Evolutionary conservation across 257 asterid species (phyloP).

Genomic region (Cinchona pubescens): DNA sequence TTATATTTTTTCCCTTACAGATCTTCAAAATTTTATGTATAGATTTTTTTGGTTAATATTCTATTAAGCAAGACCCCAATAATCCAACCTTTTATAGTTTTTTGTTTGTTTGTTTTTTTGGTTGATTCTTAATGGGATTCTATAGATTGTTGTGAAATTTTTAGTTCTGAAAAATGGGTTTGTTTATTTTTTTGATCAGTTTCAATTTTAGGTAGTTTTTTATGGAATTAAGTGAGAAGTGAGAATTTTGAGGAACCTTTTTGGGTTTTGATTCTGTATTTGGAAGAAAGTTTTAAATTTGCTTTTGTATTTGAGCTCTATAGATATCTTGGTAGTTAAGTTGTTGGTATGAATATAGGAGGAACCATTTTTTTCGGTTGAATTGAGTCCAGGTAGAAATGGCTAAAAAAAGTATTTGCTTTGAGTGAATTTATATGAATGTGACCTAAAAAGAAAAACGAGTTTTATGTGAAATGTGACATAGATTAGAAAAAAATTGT

Average conservation of each 20-base stretch:
- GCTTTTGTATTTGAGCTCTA: not conserved
- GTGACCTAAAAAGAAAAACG: no score
- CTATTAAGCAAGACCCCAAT: conserved; percentile 83
- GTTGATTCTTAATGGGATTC: not conserved
- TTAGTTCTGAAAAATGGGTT: not conserved
- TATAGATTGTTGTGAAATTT: not conserved
- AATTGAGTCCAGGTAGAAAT: not conserved
- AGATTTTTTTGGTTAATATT: no score
- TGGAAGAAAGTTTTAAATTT: not conserved
- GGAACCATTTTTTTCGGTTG: not conserved
- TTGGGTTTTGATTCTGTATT: not conserved
- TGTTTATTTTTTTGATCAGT: not conserved
- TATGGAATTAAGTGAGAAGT: not conserved
- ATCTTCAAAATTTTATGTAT: no score
- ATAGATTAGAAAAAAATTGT: not conserved
- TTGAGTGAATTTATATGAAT: not conserved
- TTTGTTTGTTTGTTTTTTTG: conserved; percentile 41
- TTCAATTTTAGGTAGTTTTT: conserved; percentile 12
- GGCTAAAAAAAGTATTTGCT: not conserved
- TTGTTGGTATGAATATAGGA: not conserved
- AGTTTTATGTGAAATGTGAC: no score
- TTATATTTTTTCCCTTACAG: no score
- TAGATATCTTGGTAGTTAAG: not conserved
- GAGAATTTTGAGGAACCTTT: not conserved
- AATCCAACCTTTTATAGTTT: no score